Evolutionary conservation across 2,329 filamentous ascomycete species (phyloP), one percentile per base, ranked within the genome.

Genomic region (Verticillium longisporum): DNA sequence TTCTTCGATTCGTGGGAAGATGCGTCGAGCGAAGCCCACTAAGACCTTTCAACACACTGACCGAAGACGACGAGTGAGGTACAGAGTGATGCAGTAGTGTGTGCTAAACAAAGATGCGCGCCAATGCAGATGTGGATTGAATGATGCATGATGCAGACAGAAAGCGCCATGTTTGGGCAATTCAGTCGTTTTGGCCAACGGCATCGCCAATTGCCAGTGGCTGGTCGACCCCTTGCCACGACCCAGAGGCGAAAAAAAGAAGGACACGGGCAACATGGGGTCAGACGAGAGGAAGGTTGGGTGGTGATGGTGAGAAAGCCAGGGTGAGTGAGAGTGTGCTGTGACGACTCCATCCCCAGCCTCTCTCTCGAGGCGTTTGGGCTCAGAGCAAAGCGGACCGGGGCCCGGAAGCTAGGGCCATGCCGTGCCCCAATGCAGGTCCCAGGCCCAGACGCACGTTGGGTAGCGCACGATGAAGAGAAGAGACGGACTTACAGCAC

Each of bases 121-220:
- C 56, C 56, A 58, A 58, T 58, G 56, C 56, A 58, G 21, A 33
- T 45, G 36, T 32, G 45, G 55, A 37, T 15, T 36, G 21, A 33
- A 59, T 53, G 32, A 59, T 59, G 57, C 57, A 59, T 55, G 57
- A 55, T 59, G 45, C 41, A 59, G 57, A 33, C 9, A 34, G 57
- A 31, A 31, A 53, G 57, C 41, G 41, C 31, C 31, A 54, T 58
- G 57, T 31, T 59, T 59, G 57, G 57, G 57, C 41, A 45, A 15
- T 37, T 33, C 41, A 21, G 15, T 45, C 57, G 50, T 59, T 59
- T 59, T 59, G 57, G 57, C 55, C 18, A 45, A 55, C 45, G 45
- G 26, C 15, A n/a, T 18, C 18, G n/a, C n/a, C 38, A 55, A 54
- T 59, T 54, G 57, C 21, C 41, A 59, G 57, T 59, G 57, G 57